Evolutionary conservation across 2,329 filamentous ascomycete genomes (phyloP).

Genomic region (Chaetomium olivaceum): DNA sequence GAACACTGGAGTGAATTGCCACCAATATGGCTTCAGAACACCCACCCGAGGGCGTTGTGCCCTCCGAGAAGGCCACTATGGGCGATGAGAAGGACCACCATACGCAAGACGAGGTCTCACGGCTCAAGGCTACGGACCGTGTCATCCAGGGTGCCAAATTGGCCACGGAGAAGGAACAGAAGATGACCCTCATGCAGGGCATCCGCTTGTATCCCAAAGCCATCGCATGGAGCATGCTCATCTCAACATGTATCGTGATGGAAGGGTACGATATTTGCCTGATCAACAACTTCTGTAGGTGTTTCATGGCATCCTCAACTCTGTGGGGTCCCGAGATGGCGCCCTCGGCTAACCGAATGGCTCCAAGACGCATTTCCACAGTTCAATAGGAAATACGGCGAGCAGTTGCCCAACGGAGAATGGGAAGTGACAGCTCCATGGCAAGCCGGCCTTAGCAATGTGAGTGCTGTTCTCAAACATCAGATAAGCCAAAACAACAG

Average conservation of each 20-base stretch:
- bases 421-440: constrained; percentile 61
- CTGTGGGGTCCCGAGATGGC: background rate
- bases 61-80: background rate
- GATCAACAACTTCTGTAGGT: constrained; percentile 74
- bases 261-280: constrained; percentile 84
- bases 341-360: constrained; percentile 18
- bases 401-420: constrained; percentile 45
- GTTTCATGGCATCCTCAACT: background rate
- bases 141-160: constrained; percentile 49
- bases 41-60: constrained; percentile 6
- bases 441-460: constrained; percentile 63
- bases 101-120: constrained; percentile 22
- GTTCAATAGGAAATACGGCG: constrained; percentile 60
- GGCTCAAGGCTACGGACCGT: constrained; percentile 36
- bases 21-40: constrained; percentile 22
- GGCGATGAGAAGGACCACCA: constrained; percentile 23
- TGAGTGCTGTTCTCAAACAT: constrained; percentile 21
- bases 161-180: constrained; percentile 63
- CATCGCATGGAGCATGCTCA: constrained; percentile 77
- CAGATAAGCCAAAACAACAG: background rate
- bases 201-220: constrained; percentile 84
- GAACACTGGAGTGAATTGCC: background rate
- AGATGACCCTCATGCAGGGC: constrained; percentile 73
- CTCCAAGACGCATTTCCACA: constrained; percentile 52
- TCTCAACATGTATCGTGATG: constrained; percentile 91